A percentile compares a stretch with the other conserved stretches of the same genome.
phyloP scores from a whole-genome alignment of 2,329 filamentous ascomycete genomes.

The Ceratocystis smalleyi region DNA sequence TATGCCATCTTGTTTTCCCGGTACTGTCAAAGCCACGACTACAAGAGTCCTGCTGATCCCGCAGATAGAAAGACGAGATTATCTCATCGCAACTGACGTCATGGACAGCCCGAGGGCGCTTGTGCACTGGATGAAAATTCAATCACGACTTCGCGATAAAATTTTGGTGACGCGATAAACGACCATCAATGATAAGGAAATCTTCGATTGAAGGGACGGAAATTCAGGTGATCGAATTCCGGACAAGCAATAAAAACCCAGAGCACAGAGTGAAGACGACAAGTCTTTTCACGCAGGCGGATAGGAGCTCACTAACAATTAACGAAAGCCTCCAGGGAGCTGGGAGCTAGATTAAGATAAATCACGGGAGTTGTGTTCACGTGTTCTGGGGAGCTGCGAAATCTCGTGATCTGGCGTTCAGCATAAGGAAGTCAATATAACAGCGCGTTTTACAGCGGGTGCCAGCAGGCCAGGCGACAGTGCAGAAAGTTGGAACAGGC shows the following conservation, averaged over 20 bases:
- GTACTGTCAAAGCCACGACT: not conserved
- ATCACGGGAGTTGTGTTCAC: constrained; percentile 33
- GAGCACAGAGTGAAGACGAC: not conserved
- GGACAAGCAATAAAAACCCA: not conserved
- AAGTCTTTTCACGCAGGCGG: not conserved
- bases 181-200: not conserved
- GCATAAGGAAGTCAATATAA: not conserved
- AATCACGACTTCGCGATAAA: constrained; percentile 3
- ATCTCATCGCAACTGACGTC: not conserved
- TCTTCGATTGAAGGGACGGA: not conserved
- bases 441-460: not conserved
- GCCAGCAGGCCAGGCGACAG: not conserved
- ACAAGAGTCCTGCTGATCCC: not conserved
- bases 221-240: not conserved
- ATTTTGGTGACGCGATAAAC: not conserved
- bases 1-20: not conserved
- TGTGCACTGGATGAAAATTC: not conserved
- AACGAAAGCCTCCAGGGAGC: constrained; percentile 18
- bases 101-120: not conserved
- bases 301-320: constrained; percentile 5
- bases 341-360: not conserved
- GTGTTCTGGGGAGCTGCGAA: constrained; percentile 28
- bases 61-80: not conserved
- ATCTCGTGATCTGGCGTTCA: constrained; percentile 34
- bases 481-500: not conserved